A percentile compares a stretch with the other conserved stretches of the same genome.
Conservation (phyloP, 2,329 filamentous ascomycete genomes). For the Chaetoscypha palmicola region DNA sequence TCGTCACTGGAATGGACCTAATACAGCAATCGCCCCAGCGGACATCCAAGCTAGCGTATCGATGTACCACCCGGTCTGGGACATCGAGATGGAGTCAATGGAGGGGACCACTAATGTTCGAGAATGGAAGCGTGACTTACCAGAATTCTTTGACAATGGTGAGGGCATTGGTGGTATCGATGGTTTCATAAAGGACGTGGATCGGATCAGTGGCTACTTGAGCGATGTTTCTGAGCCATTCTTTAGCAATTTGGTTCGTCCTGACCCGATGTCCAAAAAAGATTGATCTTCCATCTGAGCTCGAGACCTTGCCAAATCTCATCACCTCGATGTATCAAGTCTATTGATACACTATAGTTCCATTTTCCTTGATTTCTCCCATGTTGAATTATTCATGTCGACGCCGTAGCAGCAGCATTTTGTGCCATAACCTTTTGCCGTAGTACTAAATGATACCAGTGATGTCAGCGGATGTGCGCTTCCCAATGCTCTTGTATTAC, state of each 20-base stretch:
- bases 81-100: conserved; percentile 23
- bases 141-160: conserved; percentile 19
- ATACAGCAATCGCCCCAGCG: conserved; percentile 22
- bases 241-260: neutral
- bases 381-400: conserved; percentile 15
- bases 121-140: conserved; percentile 19
- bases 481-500: too few relatives aligned
- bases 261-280: too few relatives aligned
- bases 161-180: conserved; percentile 14
- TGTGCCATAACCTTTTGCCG: conserved; percentile 39
- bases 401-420: conserved; percentile 31
- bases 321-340: conserved; percentile 7
- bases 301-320: too few relatives aligned
- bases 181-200: conserved; percentile 18
- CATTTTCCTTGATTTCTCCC: neutral
- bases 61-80: conserved; percentile 28
- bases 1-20: conserved; percentile 21
- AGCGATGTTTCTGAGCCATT: conserved; percentile 1
- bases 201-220: conserved; percentile 13
- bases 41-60: conserved; percentile 21
- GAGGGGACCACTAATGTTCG: conserved; percentile 18
- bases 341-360: neutral
- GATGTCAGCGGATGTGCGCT: too few relatives aligned
- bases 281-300: too few relatives aligned
- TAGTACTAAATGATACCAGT: conserved; percentile 35